A percentile compares a stretch with the other conserved stretches of the same genome.
Conservation (phyloP, 441 rosid genomes). For the Breynia disticha region DNA sequence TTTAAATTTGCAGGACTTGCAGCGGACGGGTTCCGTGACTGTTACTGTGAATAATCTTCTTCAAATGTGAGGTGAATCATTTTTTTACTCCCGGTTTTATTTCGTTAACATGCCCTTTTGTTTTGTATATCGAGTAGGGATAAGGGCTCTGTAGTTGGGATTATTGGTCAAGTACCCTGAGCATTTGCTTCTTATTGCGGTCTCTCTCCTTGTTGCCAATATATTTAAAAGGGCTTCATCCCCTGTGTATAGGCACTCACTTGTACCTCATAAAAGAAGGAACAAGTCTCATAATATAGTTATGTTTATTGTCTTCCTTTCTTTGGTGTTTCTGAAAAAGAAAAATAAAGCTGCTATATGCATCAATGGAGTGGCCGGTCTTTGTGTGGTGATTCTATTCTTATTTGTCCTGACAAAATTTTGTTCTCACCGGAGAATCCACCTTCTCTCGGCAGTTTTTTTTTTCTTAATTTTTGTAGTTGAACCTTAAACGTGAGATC, state of each 20-base stretch:
- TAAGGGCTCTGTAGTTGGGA: conserved; percentile 13
- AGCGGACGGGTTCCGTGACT: conserved; percentile 79
- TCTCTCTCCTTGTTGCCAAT: conserved; percentile 11
- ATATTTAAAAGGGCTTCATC: conserved; percentile 21
- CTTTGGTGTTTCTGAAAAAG: conserved; percentile 11
- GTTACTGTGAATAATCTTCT: conserved; percentile 97
- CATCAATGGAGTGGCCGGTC: conserved; percentile 8
- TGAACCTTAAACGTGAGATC: neutral
- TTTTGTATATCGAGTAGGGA: conserved; percentile 14
- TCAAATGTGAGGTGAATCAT: conserved; percentile 51
- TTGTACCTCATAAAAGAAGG: conserved; percentile 16
- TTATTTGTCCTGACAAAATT: too few species aligned
- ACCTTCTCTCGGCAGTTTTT: too few species aligned
- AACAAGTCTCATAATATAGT: conserved; percentile 17
- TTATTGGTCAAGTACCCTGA: conserved; percentile 16
- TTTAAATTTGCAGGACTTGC: conserved; percentile 55
- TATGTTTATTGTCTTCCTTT: neutral
- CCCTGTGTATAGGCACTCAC: conserved; percentile 30
- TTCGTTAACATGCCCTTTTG: conserved; percentile 8
- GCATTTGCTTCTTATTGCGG: conserved; percentile 11
- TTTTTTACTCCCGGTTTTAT: neutral
- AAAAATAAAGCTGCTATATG: conserved; percentile 13
- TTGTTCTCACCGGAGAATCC: too few species aligned
- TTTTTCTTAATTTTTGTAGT: neutral
- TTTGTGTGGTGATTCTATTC: too few species aligned